Base-by-base conservation (phyloP, 768 basidiomycete species). In the Leccinum broughii region DNA sequence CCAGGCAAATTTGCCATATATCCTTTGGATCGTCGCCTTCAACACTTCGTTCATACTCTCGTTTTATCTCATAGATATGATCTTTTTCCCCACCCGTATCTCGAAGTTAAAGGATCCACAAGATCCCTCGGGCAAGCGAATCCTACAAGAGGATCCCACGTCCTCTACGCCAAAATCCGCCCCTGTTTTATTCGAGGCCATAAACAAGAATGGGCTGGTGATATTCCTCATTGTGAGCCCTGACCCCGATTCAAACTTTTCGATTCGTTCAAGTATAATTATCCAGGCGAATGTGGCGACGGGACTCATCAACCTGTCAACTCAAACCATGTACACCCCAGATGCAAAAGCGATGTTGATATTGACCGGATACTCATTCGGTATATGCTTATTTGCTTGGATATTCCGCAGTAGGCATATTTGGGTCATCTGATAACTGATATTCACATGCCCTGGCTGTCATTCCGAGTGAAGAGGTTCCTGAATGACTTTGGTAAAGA, bases 251-350 rank as follows among this genome's bases (percentile, higher is more conserved):
- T 6, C 24, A 37, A 17, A 35, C 15, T 24, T 15, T 20, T 11
- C 2, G n/a, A 13, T 15, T 56, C 28, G 35, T 53, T 62, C 35
- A 53, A 34, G 39, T 17, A 17, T 39, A 34, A 41, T 5, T 13
- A 28, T 60, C 17, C 62, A 96, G 94, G 92, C 95, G 0, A 98
- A 98, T 70, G 76, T 96, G 1, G 72, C 83, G 34, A 99, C 96
- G 0, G 96, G 96, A 0, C 64, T 92, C 13, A 78, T 95, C 62
- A 99, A 98, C 70, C 65, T 98, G 37, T 78, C 83, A 1, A 80
- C 95, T 60, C 74, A 76, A 63, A 98, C 94, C 9, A 94, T 98
- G 86, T 92, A 95, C 67, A 80, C 81, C 26, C 75, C 81, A 1
- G 77, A 87, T 58, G 50, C 60, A 37, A 65, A 75, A 37, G 87